A percentile compares a stretch with the other conserved stretches of the same genome.
Conservation (phyloP, 371 early-diverging fungal species). For the Saksenaea oblongispora region DNA sequence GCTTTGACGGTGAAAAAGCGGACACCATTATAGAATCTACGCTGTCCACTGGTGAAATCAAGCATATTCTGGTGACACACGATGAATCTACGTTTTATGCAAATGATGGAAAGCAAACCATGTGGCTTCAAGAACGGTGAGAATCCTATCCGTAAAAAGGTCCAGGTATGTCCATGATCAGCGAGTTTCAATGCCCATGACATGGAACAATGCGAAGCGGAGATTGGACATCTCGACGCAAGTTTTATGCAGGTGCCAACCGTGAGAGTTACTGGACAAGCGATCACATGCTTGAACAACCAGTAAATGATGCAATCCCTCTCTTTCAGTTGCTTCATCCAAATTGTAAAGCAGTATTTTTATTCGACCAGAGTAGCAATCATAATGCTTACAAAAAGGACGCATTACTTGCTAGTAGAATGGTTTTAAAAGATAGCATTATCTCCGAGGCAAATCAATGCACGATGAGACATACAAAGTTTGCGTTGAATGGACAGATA, state of each 20-base stretch:
- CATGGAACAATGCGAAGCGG: constrained; percentile 10
- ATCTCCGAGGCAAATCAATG: background rate
- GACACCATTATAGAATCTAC: background rate
- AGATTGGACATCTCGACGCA: constrained; percentile 10
- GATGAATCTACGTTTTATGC: constrained; percentile 7
- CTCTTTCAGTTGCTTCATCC: constrained; percentile 12
- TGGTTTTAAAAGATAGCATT: background rate
- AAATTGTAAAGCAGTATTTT: background rate
- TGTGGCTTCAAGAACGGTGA: background rate
- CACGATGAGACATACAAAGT: background rate
- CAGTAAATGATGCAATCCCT: constrained; percentile 10
- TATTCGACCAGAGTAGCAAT: constrained; percentile 13
- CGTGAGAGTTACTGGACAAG: constrained; percentile 8
- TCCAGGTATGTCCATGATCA: constrained; percentile 12
- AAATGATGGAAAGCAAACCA: constrained; percentile 2
- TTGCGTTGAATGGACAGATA: background rate
- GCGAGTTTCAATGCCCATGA: constrained; percentile 15
- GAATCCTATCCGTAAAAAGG: constrained; percentile 6
- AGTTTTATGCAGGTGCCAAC: constrained; percentile 1
- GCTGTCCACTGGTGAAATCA: background rate
- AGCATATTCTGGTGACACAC: constrained; percentile 5
- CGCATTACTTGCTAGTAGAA: background rate
- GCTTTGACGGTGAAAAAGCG: background rate
- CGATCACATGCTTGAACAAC: constrained; percentile 9
- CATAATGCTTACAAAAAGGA: constrained; percentile 9